These are phyloP conservation scores for Apiotrichum mycotoxinovorans DNA, from an alignment of 1,284 basidiomycete species.

Conservation along the genomic window DNA sequence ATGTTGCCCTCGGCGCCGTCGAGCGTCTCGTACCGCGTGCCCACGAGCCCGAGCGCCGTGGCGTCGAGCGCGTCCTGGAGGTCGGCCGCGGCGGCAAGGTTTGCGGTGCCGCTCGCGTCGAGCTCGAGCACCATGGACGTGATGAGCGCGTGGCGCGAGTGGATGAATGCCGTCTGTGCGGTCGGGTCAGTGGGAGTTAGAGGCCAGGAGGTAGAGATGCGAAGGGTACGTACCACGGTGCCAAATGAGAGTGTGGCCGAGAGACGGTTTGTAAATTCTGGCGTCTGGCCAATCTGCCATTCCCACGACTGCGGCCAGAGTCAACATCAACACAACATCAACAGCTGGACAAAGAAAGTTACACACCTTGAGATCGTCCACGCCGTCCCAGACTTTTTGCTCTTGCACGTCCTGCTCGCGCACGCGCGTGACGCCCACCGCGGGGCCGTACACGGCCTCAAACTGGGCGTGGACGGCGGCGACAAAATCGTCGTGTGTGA, in stretches of 20 bases:
- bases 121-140: conserved; percentile 40
- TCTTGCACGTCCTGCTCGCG: conserved; percentile 53
- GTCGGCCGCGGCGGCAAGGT: conserved; percentile 14
- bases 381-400: conserved; percentile 61
- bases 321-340: no score
- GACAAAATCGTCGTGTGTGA: conserved; percentile 68
- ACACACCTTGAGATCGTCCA: conserved; percentile 55
- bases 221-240: conserved; percentile 43
- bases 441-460: conserved; percentile 57
- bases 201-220: conserved; percentile 30
- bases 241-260: conserved; percentile 33
- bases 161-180: conserved; percentile 50
- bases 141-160: conserved; percentile 53
- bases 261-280: conserved; percentile 67
- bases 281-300: conserved; percentile 91
- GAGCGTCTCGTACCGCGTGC: conserved; percentile 46
- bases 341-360: no score
- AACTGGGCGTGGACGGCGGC: conserved; percentile 71
- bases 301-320: conserved; percentile 69
- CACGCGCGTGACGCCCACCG: conserved; percentile 55
- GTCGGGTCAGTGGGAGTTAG: conserved; percentile 8
- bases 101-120: no score
- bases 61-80: conserved; percentile 32
- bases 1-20: conserved; percentile 32
- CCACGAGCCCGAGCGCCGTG: conserved; percentile 38